Percentiles rank a stretch among this genome's conserved stretches.
Evolutionary conservation across 208 protist species (phyloP).

Genomic region (Phytomonas serpens): DNA sequence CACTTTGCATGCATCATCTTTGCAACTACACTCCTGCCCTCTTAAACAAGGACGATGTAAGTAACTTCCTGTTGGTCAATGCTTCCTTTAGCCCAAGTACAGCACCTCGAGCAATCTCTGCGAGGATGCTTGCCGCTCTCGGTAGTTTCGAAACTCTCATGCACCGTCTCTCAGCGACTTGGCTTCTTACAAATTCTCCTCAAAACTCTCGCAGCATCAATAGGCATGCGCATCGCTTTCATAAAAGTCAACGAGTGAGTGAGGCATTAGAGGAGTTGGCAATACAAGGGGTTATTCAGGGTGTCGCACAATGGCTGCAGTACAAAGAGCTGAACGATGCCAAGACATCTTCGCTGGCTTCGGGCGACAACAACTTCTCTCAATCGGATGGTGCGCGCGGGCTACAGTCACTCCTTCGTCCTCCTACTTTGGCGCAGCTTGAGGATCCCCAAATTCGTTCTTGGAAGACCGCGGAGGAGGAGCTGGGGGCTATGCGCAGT

Average conservation of each 20-base stretch:
- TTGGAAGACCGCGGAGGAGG: slow-evolving; percentile 30
- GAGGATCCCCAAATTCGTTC: slow-evolving; percentile 29
- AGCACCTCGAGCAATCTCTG: neutral
- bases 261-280: neutral
- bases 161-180: slow-evolving; percentile 12
- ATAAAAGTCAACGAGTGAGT: neutral
- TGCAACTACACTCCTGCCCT: neutral
- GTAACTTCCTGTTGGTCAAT: neutral
- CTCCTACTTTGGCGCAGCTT: slow-evolving; percentile 35
- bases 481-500: slow-evolving; percentile 42
- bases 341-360: neutral
- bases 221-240: neutral
- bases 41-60: neutral
- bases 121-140: slow-evolving; percentile 4
- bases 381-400: neutral
- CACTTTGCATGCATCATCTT: neutral
- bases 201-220: neutral
- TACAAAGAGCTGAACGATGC: neutral
- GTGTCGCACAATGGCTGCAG: neutral
- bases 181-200: neutral
- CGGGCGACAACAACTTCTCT: neutral
- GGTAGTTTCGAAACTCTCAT: slow-evolving; percentile 20
- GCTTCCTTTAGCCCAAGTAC: neutral
- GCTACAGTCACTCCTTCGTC: slow-evolving; percentile 11
- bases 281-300: neutral